Base-by-base conservation (phyloP, 2,329 filamentous ascomycete genomes). In the Ceratocystis colombiana region DNA sequence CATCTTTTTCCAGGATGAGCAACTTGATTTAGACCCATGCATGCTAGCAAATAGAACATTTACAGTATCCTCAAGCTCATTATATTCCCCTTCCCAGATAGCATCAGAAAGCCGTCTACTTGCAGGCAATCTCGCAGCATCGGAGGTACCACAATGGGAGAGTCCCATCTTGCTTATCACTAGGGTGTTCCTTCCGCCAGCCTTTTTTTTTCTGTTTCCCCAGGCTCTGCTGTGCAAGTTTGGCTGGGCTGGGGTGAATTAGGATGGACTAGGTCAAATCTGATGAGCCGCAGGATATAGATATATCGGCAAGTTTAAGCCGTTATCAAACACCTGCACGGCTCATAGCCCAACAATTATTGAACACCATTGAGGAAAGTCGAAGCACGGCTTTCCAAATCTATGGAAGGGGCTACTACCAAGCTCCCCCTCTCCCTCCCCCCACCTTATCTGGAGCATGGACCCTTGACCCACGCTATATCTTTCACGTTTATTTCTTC, bases 271-370 rank as follows among this genome's bases (percentile, higher is more conserved):
- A 5, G 10, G 28, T 57, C 20, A 57, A 28, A 33, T 33, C 28
- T 30, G 22, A 57, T 20, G 53, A 57, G 53, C 53, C 53, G 53
- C 53, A 41, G 12, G 37, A 41, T 5, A 41, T 12, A 12, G 30
- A 30, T n/a, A 20, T 33, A 57, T n/a, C 28, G 28, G 53, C 53
- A 57, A 30, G 25, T 57, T 28, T 57, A 57, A 57, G 15, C 53
- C 17, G 28, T 28, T 17, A 33, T 17, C 53, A 28, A 57, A 8
- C 55, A 28, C 22, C 50, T 25, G 20, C 20, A 3, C 50, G 5
- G 12, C 20, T 15, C 3, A 48, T 8, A 3, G 28, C 53, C 28
- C 53, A 37, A 59, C 28, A 37, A 30, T 30, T 37, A 37, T 59
- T 59, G 7, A n/a, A 10, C 25, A 30, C 25, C 5, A n/a, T 33